Evolutionary conservation across 768 basidiomycete genomes (phyloP), one percentile per base, ranked within the genome.

Genomic region (Trametes elegans): DNA sequence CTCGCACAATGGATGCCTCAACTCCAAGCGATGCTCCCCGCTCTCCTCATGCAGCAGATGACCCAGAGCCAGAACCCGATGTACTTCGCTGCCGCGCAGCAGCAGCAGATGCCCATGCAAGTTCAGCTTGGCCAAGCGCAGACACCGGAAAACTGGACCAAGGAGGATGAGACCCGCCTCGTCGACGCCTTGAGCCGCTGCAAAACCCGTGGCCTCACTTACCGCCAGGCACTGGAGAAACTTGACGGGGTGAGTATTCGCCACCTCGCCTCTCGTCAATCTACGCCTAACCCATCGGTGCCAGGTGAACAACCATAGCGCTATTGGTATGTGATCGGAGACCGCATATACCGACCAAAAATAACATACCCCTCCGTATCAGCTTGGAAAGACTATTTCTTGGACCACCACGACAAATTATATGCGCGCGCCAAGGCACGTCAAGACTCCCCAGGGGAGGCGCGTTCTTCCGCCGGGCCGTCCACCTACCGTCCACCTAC

Each of bases 361-460:
- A 19, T 24, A 23, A 41, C 21, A 5, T 7, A 23, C 21, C 21
- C 19, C 8, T 10, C 19, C 11, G 27, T 29, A 2, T 11, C 23
- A 49, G 49, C 49, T n/a, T 49, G 49, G 49, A 49, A 49, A 18
- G 38, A 49, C 10, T 39, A 49, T 18, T 49, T 49, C 11, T 27
- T 49, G 3, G 49, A 49, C 28, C 26, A 49, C n/a, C 26, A 29
- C 16, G 27, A 49, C 7, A 49, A 39, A 21, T 28, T 49, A 9
- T 29, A 49, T 16, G 36, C 38, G 7, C 38, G 21, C 19, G 8
- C 19, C 18, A 41, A 24, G 8, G 21, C 40, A 3, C 19, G 40
- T 10, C 40, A 19, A 7, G 40, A 23, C 21, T 24, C 40, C 3
- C 11, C 21, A 3, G 23, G 21, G 11, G 21, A 41, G 9, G 21